Evolutionary conservation across 2,329 filamentous ascomycete genomes (phyloP), one percentile per base, ranked within the genome.

Genomic region (Akanthomyces lecanii): DNA sequence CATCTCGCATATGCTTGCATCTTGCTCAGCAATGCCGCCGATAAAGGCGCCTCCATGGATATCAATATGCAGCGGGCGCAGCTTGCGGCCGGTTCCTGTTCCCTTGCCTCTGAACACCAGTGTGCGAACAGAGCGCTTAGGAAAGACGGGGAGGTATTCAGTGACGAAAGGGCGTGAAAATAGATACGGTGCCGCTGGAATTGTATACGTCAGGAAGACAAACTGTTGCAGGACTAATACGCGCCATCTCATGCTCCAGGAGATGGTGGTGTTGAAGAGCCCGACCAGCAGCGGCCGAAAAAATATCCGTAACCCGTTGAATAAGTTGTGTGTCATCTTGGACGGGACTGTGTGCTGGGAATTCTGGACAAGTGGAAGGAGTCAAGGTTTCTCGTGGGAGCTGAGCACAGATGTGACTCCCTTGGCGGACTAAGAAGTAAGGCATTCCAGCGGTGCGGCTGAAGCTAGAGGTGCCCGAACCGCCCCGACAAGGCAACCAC

Each of bases 41-140:
- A 81, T 67, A 67, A 79, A 81, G 21, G 67, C 78, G 3, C 79
- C 78, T 30, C 75, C 73, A 63, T 82, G 79, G 40, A 79, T 72
- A 60, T 79, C 73, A 50, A 81, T 68, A 64, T 81, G 79, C 5
- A 82, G 67, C 0, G 79, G 79, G 25, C 76, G 70, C 10, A 71
- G 70, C 40, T 67, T 63, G 14, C 67, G 63, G 4, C 68, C 66
- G 3, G 57, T 63, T 0, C 66, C 64, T 6, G 61, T 62, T 2
- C 63, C 65, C 33, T 40, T 58, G 25, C 48, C 12, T n/a, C 72
- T 69, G 67, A 77, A 78, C 18, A 79, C 66, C 12, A 79, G 64
- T 2, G 71, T 70, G 3, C 75, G 72, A 2, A 75, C 55, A n/a
- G 67, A 66, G 7, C 68, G 66, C 2, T 63, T 66, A 0, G 66